Conservation (phyloP, 225 moss, liverwort and hornwort species). For the Bryum argenteum region DNA sequence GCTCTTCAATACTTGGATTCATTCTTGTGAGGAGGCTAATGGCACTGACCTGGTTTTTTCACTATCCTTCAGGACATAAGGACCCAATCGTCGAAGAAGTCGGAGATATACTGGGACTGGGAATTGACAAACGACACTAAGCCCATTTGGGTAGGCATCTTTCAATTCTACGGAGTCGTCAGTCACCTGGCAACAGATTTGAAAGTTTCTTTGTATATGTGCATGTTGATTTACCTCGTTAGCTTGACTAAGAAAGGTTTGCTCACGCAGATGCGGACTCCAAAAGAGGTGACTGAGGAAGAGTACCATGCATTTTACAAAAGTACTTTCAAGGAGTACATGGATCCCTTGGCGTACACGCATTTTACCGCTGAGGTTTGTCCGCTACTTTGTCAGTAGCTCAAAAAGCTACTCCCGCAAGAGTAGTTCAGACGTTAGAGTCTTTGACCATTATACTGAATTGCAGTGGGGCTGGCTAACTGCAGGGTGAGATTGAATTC, state of each 20-base stretch:
- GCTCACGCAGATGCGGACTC: slow-evolving; percentile 58
- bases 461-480: slow-evolving; percentile 4
- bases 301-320: slow-evolving; percentile 91
- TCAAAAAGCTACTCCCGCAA: slow-evolving; percentile 7
- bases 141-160: slow-evolving; percentile 78
- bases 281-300: slow-evolving; percentile 78
- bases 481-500: slow-evolving; percentile 72
- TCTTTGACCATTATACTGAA: slow-evolving; percentile 15
- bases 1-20: slow-evolving; percentile 3
- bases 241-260: slow-evolving; percentile 1
- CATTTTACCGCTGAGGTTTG: slow-evolving; percentile 92
- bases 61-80: slow-evolving; percentile 55
- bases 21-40: slow-evolving; percentile 11
- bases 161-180: slow-evolving; percentile 5
- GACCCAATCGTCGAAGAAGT: slow-evolving; percentile 59
- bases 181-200: slow-evolving; percentile 10
- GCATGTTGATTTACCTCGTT: slow-evolving; percentile 18
- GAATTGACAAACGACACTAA: slow-evolving; percentile 88
- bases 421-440: neutral
- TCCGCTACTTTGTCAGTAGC: slow-evolving; percentile 9
- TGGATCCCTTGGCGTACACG: slow-evolving; percentile 86
- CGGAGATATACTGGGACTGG: slow-evolving; percentile 93
- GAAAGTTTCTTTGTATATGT: slow-evolving; percentile 10
- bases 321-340: slow-evolving; percentile 87
- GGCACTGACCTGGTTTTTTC: slow-evolving; percentile 24